Base-by-base conservation (phyloP, 2,329 filamentous ascomycete genomes). In the Periconia sp. region DNA sequence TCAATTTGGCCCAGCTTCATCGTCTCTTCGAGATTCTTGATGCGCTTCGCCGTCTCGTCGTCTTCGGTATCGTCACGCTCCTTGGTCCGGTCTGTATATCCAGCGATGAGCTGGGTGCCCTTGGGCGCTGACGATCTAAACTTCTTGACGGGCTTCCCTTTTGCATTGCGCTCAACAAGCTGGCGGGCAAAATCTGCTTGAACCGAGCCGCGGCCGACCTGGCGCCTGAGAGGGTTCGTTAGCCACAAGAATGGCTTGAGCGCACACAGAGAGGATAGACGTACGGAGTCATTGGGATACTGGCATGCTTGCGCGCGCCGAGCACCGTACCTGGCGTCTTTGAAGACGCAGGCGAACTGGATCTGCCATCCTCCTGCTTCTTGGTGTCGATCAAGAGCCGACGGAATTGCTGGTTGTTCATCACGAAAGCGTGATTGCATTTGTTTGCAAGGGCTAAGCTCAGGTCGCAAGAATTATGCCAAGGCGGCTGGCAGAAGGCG, bases 391-490 rank as follows among this genome's bases (percentile, higher is more conserved):
- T 76, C 16, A 96, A 71, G 5, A 97, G 80, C 52, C 87, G 87
- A 40, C 94, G 87, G 63, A 99, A 99, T 61, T 96, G 89, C 30
- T 91, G 84, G 78, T 97, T 97, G 69, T 97, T 95, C 94, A 99
- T 97, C 43, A 41, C 50, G 45, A 17, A 32, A n/a, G 17, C 12
- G 10, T n/a, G 13, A n/a, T n/a, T n/a, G n/a, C n/a, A n/a, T n/a
- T n/a, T n/a, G n/a, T n/a, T n/a, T n/a, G n/a, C n/a, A n/a, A n/a
- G n/a, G n/a, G n/a, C n/a, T n/a, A n/a, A n/a, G n/a, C n/a, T n/a
- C n/a, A n/a, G n/a, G n/a, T n/a, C n/a, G 15, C 35, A 18, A 37
- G 29, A 31, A 30, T 37, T 25, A 17, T 35, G 37, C 43, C 43
- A 46, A 46, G 43, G 25, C 37, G n/a, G 43, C n/a, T 31, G 29